A percentile compares a stretch with the other conserved stretches of the same genome.
These are phyloP conservation scores for Artemisia annua DNA, from an alignment of 129 eudicot genomes.

Conservation along the genomic window DNA sequence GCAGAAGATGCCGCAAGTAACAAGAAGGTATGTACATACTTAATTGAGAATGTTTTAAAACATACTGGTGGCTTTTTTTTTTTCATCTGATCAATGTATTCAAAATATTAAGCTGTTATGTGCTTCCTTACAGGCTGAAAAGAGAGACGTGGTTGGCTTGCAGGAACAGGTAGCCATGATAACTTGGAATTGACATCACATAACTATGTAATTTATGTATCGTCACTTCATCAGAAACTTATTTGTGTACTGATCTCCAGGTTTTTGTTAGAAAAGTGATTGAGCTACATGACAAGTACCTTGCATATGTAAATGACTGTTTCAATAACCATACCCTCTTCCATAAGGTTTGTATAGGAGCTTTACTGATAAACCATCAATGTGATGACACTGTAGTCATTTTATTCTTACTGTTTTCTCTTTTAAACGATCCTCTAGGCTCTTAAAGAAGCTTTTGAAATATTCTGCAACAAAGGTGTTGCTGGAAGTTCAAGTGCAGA, in stretches of 20 bases:
- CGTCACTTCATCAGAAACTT: constrained; percentile 5
- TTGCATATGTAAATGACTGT: constrained; percentile 82
- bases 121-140: constrained; percentile 64
- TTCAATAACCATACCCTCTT: constrained; percentile 81
- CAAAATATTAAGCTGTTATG: neutral
- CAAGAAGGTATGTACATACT: constrained; percentile 57
- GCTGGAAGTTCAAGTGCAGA: constrained; percentile 96
- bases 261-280: constrained; percentile 83
- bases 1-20: constrained; percentile 96
- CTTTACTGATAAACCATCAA: constrained; percentile 3
- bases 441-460: constrained; percentile 89
- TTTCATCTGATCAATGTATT: neutral
- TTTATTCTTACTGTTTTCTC: constrained; percentile 4
- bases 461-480: constrained; percentile 92
- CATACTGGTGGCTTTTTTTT: neutral
- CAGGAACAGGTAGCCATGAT: constrained; percentile 74
- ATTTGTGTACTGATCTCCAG: constrained; percentile 31
- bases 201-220: neutral
- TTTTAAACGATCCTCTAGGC: constrained; percentile 46
- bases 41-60: neutral
- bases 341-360: constrained; percentile 65
- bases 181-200: constrained; percentile 1
- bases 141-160: constrained; percentile 80
- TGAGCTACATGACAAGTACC: constrained; percentile 91
- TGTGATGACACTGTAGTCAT: neutral